Evolutionary conservation across 1,139 yeast genomes (phyloP), one percentile per base, ranked within the genome.

Genomic region (Saccharomyces hybrid): DNA sequence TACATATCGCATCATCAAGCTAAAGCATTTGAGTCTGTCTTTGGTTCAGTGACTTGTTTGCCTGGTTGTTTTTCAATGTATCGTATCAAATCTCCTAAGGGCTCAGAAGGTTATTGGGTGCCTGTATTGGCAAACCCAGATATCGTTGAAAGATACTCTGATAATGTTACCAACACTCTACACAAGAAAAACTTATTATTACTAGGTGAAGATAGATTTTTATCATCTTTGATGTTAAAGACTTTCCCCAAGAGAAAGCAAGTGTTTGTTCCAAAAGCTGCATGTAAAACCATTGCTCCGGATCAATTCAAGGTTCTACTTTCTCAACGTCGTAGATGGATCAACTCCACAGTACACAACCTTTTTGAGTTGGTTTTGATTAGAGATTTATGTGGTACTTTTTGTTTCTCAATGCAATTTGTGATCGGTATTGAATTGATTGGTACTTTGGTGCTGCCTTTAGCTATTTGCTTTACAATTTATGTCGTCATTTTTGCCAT

Each of bases 51-150:
- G 12, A 91, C 98, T 0, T 93, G 99, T 80, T 79, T 93, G 58
- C 99, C 99, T 0, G 99, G 99, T 41, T 93, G 99, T 77, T 93
- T 93, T 78, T 86, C 91, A 64, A 89, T 91, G 88, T 93, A 93
- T 69, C 81, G 98, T 63, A 88, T 93, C 70, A 93, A 93, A 72
- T 79, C 97, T 0, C 97, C 98, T 47, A 93, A 90, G 72, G 95
- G 96, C 5, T 70, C 79, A 24, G 88, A 88, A 61, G 98, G 97
- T 1, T 88, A 79, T 71, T 91, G 98, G 97, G 97, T 93, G 42
- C 99, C 99, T 11, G 88, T 93, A 58, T 77, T 93, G 64, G 90
- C 97, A 19, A 93, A 93, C 68, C 97, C 99, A 0, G 98, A 93
- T 74, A 88, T 93, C 67, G 97, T 93, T 49, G 98, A 91, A 71